Conservation (phyloP, 2,329 filamentous ascomycete species). For the Fusarium sp. region DNA sequence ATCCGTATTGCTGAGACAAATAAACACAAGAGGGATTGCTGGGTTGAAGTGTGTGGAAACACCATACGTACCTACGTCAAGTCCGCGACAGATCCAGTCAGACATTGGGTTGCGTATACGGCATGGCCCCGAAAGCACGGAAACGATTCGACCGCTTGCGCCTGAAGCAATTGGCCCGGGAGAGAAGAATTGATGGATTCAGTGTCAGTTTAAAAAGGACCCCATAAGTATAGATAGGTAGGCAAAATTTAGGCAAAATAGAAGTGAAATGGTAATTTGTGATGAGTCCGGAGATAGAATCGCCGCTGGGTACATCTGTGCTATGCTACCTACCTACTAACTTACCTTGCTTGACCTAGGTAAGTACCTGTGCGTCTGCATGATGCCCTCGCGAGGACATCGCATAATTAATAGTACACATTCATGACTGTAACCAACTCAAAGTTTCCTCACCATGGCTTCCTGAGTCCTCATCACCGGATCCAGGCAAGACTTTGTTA, state of each 20-base stretch:
- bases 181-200: slow-evolving; percentile 6
- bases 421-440: background rate
- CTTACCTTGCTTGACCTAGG: background rate
- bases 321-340: background rate
- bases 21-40: background rate
- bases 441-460: slow-evolving; percentile 1
- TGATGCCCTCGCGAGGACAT: background rate
- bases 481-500: background rate
- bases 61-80: slow-evolving; percentile 27
- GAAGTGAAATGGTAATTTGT: background rate
- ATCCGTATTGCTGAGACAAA: slow-evolving; percentile 16
- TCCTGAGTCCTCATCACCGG: background rate
- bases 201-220: slow-evolving; percentile 2
- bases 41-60: slow-evolving; percentile 27
- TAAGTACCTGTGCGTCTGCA: background rate
- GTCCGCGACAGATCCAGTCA: slow-evolving; percentile 25
- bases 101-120: slow-evolving; percentile 5
- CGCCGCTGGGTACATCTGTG: slow-evolving; percentile 1
- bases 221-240: slow-evolving; percentile 1
- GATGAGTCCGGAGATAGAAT: slow-evolving; percentile 11
- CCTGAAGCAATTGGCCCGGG: slow-evolving; percentile 7
- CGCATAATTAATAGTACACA: background rate
- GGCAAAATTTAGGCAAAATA: slow-evolving; percentile 14
- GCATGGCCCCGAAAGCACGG: slow-evolving; percentile 22
- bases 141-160: slow-evolving; percentile 30